phyloP scores from a whole-genome alignment of 2,329 filamentous ascomycete species.

The Cyphellophora attinorum region DNA sequence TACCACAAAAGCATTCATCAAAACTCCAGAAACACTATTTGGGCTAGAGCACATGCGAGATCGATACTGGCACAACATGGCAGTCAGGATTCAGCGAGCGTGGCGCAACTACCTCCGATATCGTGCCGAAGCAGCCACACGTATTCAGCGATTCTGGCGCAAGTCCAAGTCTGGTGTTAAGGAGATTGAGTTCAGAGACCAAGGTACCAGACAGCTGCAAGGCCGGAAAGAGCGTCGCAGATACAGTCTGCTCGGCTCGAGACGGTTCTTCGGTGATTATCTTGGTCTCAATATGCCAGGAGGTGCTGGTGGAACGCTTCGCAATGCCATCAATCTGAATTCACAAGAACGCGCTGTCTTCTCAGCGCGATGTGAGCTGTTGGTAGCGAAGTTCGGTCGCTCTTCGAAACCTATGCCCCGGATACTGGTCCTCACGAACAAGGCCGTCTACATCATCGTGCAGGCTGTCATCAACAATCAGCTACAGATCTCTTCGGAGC shows the following conservation, averaged over 20 bases:
- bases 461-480: conserved; percentile 77
- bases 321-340: conserved; percentile 61
- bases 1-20: conserved; percentile 94
- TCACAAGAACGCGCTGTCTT: conserved; percentile 71
- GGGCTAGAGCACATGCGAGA: conserved; percentile 97
- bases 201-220: conserved; percentile 72
- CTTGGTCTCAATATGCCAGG: conserved; percentile 72
- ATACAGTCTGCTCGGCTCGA: conserved; percentile 82
- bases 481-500: conserved; percentile 70
- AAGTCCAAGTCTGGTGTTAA: conserved; percentile 86
- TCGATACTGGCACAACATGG: conserved; percentile 99
- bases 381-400: conserved; percentile 91
- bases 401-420: conserved; percentile 89
- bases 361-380: conserved; percentile 79
- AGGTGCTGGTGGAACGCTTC: conserved; percentile 73
- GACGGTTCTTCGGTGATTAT: conserved; percentile 91
- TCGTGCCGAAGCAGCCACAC: conserved; percentile 79
- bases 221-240: conserved; percentile 83
- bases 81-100: conserved; percentile 89
- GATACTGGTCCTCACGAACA: conserved; percentile 73
- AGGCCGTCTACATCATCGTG: conserved; percentile 79
- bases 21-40: conserved; percentile 93
- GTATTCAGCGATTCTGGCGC: conserved; percentile 92
- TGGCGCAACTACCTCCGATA: conserved; percentile 96
- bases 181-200: conserved; percentile 76